Evolutionary conservation across 139 green algal species (phyloP), one percentile per base, ranked within the genome.

Genomic region (Coelastrella sp.): DNA sequence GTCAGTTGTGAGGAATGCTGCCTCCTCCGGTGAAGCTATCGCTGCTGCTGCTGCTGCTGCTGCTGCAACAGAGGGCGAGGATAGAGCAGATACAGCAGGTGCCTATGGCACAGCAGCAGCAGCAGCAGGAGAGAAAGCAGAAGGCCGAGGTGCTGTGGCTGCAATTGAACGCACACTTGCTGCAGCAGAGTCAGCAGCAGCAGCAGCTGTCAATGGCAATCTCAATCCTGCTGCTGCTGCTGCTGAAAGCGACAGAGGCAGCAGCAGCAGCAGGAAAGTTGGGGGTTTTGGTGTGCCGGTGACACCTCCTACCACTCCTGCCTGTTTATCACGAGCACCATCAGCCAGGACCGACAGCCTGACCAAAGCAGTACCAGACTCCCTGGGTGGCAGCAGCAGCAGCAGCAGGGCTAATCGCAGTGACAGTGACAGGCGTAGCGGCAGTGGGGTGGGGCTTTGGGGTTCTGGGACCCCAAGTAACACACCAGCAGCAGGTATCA

Each of bases 261-360:
- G 70, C 70, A 78, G 70, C 19, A 78, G 70, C 22, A 25, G 70
- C 6, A 70, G 70, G 7, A 76, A 10, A 17, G 58, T 20, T n/a
- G 59, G 81, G 8, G 61, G 24, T 58, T 86, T 22, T 15, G 60
- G 58, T 35, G 15, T 74, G 11, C 81, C 81, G 60, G 81, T 65
- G 9, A 86, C 81, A 10, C 81, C 81, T 6, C 81, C 81, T 27
- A 75, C 81, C 19, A 86, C 81, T 25, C 81, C 81, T 11, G 81
- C 81, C 25, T 75, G 12, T 58, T 24, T 85, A 7, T 85, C 81
- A 9, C 8, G 81, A 7, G 81, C 81, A 57, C 20, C 81, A 11
- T 73, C 81, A 17, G 81, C 25, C 12, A 74, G n/a, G 59, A 49
- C n/a, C 5, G 59, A 73, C 24, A 24, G 17, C n/a, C 8, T 86